Evolutionary conservation across 345 rosid genomes (phyloP), one percentile per base, ranked within the genome.

Genomic region (Eutrema heterophyllum): DNA sequence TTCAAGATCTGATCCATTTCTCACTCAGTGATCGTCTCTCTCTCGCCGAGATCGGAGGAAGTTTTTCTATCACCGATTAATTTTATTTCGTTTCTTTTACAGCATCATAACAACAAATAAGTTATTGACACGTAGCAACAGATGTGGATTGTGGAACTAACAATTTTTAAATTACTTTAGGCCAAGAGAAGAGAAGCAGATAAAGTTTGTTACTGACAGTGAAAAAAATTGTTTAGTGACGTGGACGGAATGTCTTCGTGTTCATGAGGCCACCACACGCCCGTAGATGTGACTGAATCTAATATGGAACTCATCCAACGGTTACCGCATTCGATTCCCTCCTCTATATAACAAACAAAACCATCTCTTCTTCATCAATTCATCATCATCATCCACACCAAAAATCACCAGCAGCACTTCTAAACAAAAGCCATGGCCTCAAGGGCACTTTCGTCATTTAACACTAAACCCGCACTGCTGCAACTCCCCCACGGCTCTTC

Each of bases 1-100:
- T 84, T 92, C 83, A 95, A 41, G 61, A 95, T 77, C 81, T 87
- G 90, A 88, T 92, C 99, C 99, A 95, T 95, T 33, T 64, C 68
- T 77, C 54, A 3, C 68, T 57, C 68, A 33, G 9, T 0, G 64
- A 29, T 39, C 38, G 40, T 36, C 3, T 35, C 43, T 44, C 41
- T 64, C 71, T 66, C 64, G 64, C 63, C 58, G 40, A 41, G 72
- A 78, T 78, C 77, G 55, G 66, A 30, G 50, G 51, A 7, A 21
- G 36, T 4, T 41, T 41, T 41, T 14, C 38, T 26, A n/a, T 41
- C 51, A 41, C 67, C 33, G 51, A 1, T 26, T 36, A 44, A 36
- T 35, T 57, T 57, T 27, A 6, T 56, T 16, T 60, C 50, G 50
- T 26, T 41, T 41, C 50, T 27, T 61, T 21, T 26, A 61, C 36